These are phyloP conservation scores for Claviceps sorghi DNA, from an alignment of 2,329 filamentous ascomycete genomes.

Conservation along the genomic window DNA sequence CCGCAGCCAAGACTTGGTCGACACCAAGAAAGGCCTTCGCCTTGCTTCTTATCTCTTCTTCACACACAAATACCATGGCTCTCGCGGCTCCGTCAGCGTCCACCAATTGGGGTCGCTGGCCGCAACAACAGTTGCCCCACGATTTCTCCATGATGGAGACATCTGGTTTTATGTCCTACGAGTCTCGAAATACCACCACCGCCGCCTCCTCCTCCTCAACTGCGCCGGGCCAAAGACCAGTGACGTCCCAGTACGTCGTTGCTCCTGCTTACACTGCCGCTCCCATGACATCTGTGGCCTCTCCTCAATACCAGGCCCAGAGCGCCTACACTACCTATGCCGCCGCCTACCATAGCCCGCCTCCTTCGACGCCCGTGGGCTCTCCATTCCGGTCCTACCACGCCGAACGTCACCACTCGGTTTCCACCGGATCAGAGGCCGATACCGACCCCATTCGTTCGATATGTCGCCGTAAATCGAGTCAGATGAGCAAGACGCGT, in stretches of 20 bases:
- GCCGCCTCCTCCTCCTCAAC: constrained; percentile 5
- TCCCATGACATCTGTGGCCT: constrained; percentile 26
- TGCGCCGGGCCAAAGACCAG: constrained; percentile 27
- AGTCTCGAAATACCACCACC: constrained; percentile 22
- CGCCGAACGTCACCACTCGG: constrained; percentile 15
- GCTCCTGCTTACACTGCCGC: constrained; percentile 28
- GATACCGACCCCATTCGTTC: constrained; percentile 12
- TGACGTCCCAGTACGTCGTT: constrained; percentile 34
- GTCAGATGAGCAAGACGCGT: constrained; percentile 19
- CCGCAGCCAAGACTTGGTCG: too few relatives aligned
- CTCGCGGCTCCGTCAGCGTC: constrained; percentile 30
- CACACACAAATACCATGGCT: constrained; percentile 23
- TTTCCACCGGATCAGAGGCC: constrained; percentile 10
- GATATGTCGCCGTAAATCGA: constrained; percentile 11
- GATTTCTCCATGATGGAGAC: constrained; percentile 36
- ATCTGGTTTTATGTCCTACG: constrained; percentile 33
- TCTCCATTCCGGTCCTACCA: constrained; percentile 21
- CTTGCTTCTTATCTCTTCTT: not conserved
- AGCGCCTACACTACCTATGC: constrained; percentile 28
- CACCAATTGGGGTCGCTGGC: constrained; percentile 41
- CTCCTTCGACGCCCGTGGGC: constrained; percentile 18
- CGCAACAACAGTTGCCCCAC: constrained; percentile 30
- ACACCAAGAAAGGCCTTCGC: too few relatives aligned
- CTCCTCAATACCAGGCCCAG: constrained; percentile 27
- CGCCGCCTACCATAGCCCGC: constrained; percentile 25